Conservation (phyloP, 2,329 filamentous ascomycete species). For the Aspergillus transmontanensis region DNA sequence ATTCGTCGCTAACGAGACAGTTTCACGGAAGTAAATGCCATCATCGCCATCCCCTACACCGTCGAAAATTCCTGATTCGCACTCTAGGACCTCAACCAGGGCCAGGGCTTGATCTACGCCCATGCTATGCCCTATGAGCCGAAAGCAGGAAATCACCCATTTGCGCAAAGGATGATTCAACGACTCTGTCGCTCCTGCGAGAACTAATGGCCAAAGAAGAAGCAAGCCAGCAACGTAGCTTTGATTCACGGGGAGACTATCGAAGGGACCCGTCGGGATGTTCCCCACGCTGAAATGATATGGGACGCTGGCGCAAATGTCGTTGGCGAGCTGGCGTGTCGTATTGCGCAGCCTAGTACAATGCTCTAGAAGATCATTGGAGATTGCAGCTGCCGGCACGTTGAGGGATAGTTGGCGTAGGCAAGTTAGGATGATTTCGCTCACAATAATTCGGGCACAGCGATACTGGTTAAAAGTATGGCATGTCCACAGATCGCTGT, state of each 20-base stretch:
- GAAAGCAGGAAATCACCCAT: slow-evolving; percentile 37
- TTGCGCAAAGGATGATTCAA: slow-evolving; percentile 28
- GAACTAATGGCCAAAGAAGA: slow-evolving; percentile 42
- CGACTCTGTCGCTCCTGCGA: slow-evolving; percentile 37
- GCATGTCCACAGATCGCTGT: slow-evolving; percentile 56
- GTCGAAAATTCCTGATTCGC: slow-evolving; percentile 30
- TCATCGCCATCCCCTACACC: slow-evolving; percentile 23
- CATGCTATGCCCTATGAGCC: slow-evolving; percentile 37
- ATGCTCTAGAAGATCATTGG: slow-evolving; percentile 34
- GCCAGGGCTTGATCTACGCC: slow-evolving; percentile 43
- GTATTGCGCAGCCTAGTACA: slow-evolving; percentile 32
- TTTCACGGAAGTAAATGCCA: slow-evolving; percentile 17
- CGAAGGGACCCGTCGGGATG: slow-evolving; percentile 10
- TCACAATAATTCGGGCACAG: slow-evolving; percentile 58
- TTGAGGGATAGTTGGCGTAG: slow-evolving; percentile 29
- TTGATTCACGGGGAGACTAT: slow-evolving; percentile 25
- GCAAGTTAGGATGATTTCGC: slow-evolving; percentile 49
- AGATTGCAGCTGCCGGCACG: slow-evolving; percentile 22
- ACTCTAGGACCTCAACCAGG: slow-evolving; percentile 35
- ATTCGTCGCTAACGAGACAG: slow-evolving; percentile 14
- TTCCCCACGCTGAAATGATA: slow-evolving; percentile 35
- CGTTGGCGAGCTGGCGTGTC: slow-evolving; percentile 32
- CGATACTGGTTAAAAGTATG: slow-evolving; percentile 63
- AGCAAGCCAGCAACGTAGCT: slow-evolving; percentile 36
- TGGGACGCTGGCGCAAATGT: slow-evolving; percentile 43